Base-by-base conservation (phyloP, 805 yeast genomes). In the Sugiyamaella marilandica region DNA sequence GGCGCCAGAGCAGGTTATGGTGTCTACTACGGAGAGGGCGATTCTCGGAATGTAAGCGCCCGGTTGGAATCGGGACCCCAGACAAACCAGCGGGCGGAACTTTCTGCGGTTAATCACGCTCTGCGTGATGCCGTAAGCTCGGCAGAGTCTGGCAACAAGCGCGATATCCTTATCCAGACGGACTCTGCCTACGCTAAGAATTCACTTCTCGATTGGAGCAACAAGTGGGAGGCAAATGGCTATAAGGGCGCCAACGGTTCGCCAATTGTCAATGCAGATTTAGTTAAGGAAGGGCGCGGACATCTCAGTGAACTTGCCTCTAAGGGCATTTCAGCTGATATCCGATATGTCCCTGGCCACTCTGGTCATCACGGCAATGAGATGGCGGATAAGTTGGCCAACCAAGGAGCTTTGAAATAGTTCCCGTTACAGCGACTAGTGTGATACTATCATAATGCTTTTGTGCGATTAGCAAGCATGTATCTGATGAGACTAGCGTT, bases 61-160 rank as follows among this genome's bases (percentile, higher is more conserved):
- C 79, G 84, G 0, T 70, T 88, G 24, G 41, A n/a, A 1, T 74
- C 72, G 1, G 66, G 64, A 2, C 62, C 62, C 2, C 89, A 83
- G 33, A 87, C 96, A 1, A 90, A 89, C 60, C 90, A 87, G 58
- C 70, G 87, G 39, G 94, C 95, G 0, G 97, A 91, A 67, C 75
- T 90, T 10, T 65, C 71, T 11, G 97, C 95, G 0, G 74, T 86
- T 16, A 63, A 69, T 4, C 73, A 72, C 33, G 95, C 94, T 0
- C 63, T 86, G 53, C 77, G 73, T 21, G 64, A 74, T 51, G 58
- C 62, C 2, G 47, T 55, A 10, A 57, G 63, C 21, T 5, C 18
- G 2, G 61, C 60, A 34, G 46, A 14, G 18, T 14, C 19, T 18
- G 36, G 11, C 10, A 18, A 13, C 31, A 13, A 56, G 0, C 54